phyloP scores from a whole-genome alignment of 2,329 filamentous ascomycete genomes.

The Parafenestella ontariensis region DNA sequence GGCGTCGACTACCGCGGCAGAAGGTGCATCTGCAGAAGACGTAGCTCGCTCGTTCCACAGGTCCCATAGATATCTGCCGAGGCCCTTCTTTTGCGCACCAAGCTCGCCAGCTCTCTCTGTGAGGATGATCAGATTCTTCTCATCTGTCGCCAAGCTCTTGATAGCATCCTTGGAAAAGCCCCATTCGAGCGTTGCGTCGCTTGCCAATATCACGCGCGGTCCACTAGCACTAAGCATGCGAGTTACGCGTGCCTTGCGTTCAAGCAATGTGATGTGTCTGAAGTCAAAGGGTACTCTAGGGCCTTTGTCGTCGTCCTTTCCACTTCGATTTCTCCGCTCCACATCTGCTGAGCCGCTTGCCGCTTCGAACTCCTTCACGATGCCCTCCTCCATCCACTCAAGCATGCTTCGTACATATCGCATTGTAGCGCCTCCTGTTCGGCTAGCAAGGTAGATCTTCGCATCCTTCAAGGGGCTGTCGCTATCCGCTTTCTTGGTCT shows the following conservation, averaged over 20 bases:
- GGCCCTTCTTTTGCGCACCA: constrained; percentile 41
- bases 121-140: constrained; percentile 83
- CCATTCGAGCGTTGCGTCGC: constrained; percentile 90
- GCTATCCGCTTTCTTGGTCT: constrained; percentile 29
- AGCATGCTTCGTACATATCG: constrained; percentile 93
- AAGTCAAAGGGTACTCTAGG: constrained; percentile 85
- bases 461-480: constrained; percentile 59
- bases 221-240: constrained; percentile 65
- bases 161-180: constrained; percentile 88
- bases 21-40: constrained; percentile 30
- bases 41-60: constrained; percentile 45
- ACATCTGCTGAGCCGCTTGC: constrained; percentile 51
- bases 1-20: constrained; percentile 69
- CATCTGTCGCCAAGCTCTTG: constrained; percentile 74
- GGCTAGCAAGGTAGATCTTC: constrained; percentile 81
- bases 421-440: constrained; percentile 86
- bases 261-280: constrained; percentile 80
- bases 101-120: constrained; percentile 72
- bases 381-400: constrained; percentile 98
- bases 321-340: constrained; percentile 44
- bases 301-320: constrained; percentile 55
- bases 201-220: constrained; percentile 84
- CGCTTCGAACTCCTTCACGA: constrained; percentile 89
- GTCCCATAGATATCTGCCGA: constrained; percentile 80
- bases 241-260: constrained; percentile 80